A percentile compares a stretch with the other conserved stretches of the same genome.
Conservation (phyloP, 192 early-diverging fungal genomes). For the Coemansia sp. region DNA sequence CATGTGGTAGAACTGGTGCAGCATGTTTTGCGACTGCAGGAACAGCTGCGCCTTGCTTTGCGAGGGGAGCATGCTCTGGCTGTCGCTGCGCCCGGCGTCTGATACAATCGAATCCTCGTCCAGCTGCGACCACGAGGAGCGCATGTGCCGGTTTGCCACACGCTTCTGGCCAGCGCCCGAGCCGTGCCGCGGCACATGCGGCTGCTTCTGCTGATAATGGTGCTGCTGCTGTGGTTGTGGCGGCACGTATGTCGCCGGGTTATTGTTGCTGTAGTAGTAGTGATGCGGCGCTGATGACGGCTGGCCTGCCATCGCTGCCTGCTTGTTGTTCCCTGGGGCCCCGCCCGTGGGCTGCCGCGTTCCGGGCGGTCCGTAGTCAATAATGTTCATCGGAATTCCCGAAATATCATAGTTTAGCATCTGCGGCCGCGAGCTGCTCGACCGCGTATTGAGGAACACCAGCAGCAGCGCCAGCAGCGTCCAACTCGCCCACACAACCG, state of each 20-base stretch:
- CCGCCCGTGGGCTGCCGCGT: neutral
- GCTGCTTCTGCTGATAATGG: neutral
- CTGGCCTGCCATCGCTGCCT: neutral
- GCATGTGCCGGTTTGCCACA: constrained; percentile 8
- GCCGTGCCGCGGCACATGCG: constrained; percentile 3
- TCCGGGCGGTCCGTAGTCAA: neutral
- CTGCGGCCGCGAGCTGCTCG: constrained; percentile 1
- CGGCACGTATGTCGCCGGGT: neutral
- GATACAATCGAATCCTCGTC: constrained; percentile 34
- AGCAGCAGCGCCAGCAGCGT: constrained; percentile 22
- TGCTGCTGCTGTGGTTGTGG: constrained; percentile 3
- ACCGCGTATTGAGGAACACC: constrained; percentile 29
- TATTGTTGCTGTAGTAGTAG: constrained; percentile 5
- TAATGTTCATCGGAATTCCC: constrained; percentile 9
- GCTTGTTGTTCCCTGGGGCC: neutral
- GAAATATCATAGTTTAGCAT: constrained; percentile 4
- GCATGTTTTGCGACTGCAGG: constrained; percentile 21
- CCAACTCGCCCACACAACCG: constrained; percentile 31
- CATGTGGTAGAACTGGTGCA: constrained; percentile 37
- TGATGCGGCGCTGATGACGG: neutral
- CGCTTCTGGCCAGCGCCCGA: constrained; percentile 6
- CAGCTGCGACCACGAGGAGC: constrained; percentile 44
- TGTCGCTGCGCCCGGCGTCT: constrained; percentile 14
- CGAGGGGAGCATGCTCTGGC: constrained; percentile 24
- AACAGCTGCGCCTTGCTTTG: constrained; percentile 10